Evolutionary conservation across 1,284 basidiomycete genomes (phyloP), one percentile per base, ranked within the genome.

Genomic region (Rhizopogon parksii): DNA sequence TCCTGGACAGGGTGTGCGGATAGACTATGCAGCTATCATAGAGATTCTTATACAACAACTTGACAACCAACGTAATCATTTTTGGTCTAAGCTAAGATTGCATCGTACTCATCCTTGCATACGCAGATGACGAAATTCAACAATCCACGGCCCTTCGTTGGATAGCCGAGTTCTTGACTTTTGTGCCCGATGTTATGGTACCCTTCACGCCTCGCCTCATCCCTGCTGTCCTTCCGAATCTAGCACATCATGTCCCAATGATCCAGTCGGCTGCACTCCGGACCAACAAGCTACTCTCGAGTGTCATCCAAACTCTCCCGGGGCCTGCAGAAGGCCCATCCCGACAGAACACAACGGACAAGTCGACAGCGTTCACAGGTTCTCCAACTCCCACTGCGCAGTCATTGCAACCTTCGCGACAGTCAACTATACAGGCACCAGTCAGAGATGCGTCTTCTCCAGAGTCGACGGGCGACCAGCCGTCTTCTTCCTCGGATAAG

Each of bases 31-130:
- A 4, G 85, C 92, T 7, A 93, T 99, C 52, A 83, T 98, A 51
- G 92, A 98, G 61, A 98, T 96, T 56, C 73, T 99, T 36, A 84
- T 99, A n/a, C 80, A 85, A 56, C 93, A 97, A 63, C 73, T 98
- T 25, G 83, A 89, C 46, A 82, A 79, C 56, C 86, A 91, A 60
- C 91, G 93, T 95, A 57, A 67, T 88, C 74, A 34, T 9, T 36
- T 9, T 14, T 40, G 27, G 17, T n/a, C 38, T 19, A 17, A 12
- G 17, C 14, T 17, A 42, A 24, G 2, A 19, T 3, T 39, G 35
- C 27, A 48, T 55, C 52, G 49, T 15, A 4, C 32, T 53, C 24
- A 59, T 17, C 49, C 40, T 12, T 52, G 32, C 49, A 8, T 52
- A 42, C 12, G 9, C 54, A 93, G 92, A 94, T 61, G 88, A 90